Conservation (phyloP, 2,329 filamentous ascomycete genomes). For the Colletotrichum zoysiae region DNA sequence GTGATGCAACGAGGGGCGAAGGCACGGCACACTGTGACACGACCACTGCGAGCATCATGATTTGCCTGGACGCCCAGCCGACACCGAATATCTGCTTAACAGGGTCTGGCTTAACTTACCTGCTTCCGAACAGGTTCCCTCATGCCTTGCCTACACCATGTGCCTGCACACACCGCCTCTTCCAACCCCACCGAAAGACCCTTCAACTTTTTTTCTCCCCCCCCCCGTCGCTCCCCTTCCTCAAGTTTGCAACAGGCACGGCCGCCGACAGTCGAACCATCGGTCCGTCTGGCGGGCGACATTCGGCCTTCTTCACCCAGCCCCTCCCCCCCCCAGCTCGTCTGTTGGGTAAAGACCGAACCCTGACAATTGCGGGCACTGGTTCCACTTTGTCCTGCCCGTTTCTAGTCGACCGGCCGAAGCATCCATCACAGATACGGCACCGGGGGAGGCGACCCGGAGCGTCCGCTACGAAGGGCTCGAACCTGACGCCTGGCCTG, state of each 20-base stretch:
- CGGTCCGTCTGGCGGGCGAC: conserved; percentile 19
- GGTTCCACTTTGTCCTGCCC: conserved; percentile 28
- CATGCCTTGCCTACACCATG: conserved; percentile 15
- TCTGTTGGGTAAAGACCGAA: conserved; percentile 16
- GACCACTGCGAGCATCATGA: neutral
- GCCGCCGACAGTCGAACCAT: conserved; percentile 14
- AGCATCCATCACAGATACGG: conserved; percentile 29
- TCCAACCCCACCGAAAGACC: conserved; percentile 30
- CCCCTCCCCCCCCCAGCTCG: neutral
- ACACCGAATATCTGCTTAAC: conserved; percentile 1
- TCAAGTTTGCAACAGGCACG: conserved; percentile 16
- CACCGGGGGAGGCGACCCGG: conserved; percentile 31
- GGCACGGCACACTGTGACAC: neutral
- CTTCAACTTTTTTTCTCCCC: conserved; percentile 1
- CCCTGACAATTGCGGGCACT: conserved; percentile 30
- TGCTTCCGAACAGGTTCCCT: conserved; percentile 23
- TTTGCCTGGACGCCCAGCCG: neutral
- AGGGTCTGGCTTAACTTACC: neutral
- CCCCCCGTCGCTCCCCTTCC: neutral
- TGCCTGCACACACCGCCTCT: conserved; percentile 34
- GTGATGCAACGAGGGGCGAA: conserved; percentile 7
- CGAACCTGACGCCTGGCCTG: conserved; percentile 24
- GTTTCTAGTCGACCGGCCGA: conserved; percentile 34
- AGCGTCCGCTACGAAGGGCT: conserved; percentile 21
- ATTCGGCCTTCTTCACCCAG: conserved; percentile 21